A percentile compares a stretch with the other conserved stretches of the same genome.
These are phyloP conservation scores for Fusarium annulatum DNA, from an alignment of 2,329 filamentous ascomycete genomes.

Conservation along the genomic window DNA sequence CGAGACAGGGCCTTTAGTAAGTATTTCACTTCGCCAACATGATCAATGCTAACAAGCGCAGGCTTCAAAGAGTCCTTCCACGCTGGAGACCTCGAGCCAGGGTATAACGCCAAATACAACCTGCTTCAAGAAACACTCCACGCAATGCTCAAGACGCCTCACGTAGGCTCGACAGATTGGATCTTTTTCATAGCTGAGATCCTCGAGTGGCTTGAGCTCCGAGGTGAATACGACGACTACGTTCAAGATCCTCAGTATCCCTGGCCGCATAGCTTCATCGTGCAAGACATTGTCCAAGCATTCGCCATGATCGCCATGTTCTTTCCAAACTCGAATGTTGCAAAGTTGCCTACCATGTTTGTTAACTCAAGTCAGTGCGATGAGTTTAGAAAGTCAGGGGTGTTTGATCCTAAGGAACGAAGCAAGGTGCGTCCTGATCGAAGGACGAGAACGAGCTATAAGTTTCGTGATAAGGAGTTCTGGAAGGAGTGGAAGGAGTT, in stretches of 20 bases:
- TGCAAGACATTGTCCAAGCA: conserved; percentile 41
- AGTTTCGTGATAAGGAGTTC: conserved; percentile 36
- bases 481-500: conserved; percentile 41
- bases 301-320: conserved; percentile 45
- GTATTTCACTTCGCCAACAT: not conserved
- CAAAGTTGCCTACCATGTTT: conserved; percentile 31
- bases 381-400: conserved; percentile 22
- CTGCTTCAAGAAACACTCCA: conserved; percentile 34
- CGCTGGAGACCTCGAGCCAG: conserved; percentile 44
- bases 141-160: conserved; percentile 20
- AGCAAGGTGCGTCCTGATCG: conserved; percentile 37
- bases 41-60: not conserved
- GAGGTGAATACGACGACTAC: conserved; percentile 33
- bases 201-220: conserved; percentile 39
- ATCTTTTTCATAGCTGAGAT: conserved; percentile 39
- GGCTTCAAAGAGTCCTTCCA: conserved; percentile 46
- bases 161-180: conserved; percentile 37
- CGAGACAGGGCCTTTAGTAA: conserved; percentile 39
- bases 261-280: conserved; percentile 44
- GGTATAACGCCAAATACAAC: conserved; percentile 26
- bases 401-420: conserved; percentile 40
- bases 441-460: conserved; percentile 39
- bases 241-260: conserved; percentile 22
- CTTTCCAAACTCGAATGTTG: conserved; percentile 29
- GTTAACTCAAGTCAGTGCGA: conserved; percentile 30